Base-by-base conservation (phyloP, 2,329 filamentous ascomycete genomes). In the Podosphaera xanthii region DNA sequence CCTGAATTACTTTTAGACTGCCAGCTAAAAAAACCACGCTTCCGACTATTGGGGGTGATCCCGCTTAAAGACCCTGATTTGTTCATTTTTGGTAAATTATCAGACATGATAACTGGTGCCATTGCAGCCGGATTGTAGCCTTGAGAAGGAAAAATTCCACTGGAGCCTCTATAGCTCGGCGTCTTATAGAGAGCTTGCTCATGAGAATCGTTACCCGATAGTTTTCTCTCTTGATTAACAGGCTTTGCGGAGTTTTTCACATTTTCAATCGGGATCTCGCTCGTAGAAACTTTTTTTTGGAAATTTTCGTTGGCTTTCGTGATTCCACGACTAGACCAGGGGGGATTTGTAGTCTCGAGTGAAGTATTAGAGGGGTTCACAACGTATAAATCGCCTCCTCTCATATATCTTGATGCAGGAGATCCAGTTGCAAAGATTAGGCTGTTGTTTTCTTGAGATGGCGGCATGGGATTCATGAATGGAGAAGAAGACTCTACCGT, bases 401-500 rank as follows among this genome's bases (percentile, higher is more conserved):
- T 66, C 5, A 61, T 60, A 52, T 65, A 65, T 36, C 61, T 62
- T 40, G 61, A 59, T 8, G 64, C 59, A 7, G 67, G 67, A 30
- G 67, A 67, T 35, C 66, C 67, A 58, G 64, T 62, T 14, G 56
- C 60, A 31, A 62, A 56, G 40, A 61, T 62, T 14, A 62, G 62
- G 42, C 59, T 61, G 14, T 64, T 64, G 4, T 64, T 33, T 12
- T 67, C 63, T 58, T 66, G 62, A n/a, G 64, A 62, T 56, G 61
- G 63, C 35, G 63, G 61, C 14, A 63, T 59, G 6, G 65, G 63
- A 31, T 61, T 59, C 14, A 67, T 61, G 53, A 69, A 70, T 14
- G 68, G 68, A 9, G 68, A 69, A 57, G 59, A 62, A 48, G 68
- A 66, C 61, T 69, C 68, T 0, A 67, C 64, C 34, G 64, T 69